Evolutionary conservation across 768 basidiomycete genomes (phyloP), one percentile per base, ranked within the genome.

Genomic region (Coprinopsis strossmayeri): DNA sequence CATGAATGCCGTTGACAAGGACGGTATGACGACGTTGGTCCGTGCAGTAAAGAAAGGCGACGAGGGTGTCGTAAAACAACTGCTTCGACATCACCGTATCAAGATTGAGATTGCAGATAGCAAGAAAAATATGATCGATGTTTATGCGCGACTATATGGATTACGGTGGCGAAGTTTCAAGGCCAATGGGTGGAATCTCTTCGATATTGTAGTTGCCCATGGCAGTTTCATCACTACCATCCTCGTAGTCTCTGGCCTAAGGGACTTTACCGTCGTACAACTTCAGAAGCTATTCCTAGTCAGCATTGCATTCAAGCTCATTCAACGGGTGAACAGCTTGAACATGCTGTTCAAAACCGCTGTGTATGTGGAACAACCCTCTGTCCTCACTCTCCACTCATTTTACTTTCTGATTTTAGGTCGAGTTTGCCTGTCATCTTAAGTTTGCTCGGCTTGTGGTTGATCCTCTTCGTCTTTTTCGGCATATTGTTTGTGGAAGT

Each of bases 311-410:
- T 86, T 97, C 76, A 98, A 98, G 64, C 78, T 98, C 10, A 89
- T 96, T 0, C 91, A 97, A 59, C 77, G 87, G 34, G 85, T 84
- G 51, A 83, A 90, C 59, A 82, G 81, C 53, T 70, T 98, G 53
- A 97, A 97, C 59, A 91, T 94, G 68, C 72, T 98, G 15, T 97
- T 97, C 78, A 97, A 97, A 70, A 96, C 92, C 15, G 88, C 90
- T 3, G 79, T 89, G 91, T 95, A 72, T 44, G 92, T 74, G n/a
- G n/a, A n/a, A n/a, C n/a, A n/a, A n/a, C n/a, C n/a, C n/a, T n/a
- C n/a, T n/a, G n/a, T n/a, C n/a, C n/a, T n/a, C n/a, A n/a, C n/a
- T n/a, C n/a, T n/a, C n/a, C n/a, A n/a, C n/a, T n/a, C n/a, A n/a
- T n/a, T n/a, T n/a, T n/a, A n/a, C n/a, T n/a, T 7, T 60, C 46